These are phyloP conservation scores for Stephania cephalantha DNA, from an alignment of 164 flowering plant genomes.

Conservation along the genomic window DNA sequence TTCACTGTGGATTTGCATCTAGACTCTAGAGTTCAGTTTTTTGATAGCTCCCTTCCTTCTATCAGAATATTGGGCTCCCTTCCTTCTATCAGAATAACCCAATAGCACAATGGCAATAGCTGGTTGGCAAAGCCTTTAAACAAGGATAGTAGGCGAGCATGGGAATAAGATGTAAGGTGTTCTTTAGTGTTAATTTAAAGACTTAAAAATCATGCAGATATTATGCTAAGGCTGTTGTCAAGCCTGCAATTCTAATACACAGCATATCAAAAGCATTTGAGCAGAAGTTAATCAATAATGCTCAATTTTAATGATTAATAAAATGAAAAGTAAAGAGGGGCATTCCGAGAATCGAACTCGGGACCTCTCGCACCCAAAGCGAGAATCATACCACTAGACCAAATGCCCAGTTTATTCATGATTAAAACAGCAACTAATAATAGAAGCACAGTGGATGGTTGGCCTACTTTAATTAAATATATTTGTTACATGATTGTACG, in stretches of 20 bases:
- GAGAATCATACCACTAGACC: constrained; percentile 38
- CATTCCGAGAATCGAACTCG: constrained; percentile 83
- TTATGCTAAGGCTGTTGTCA: neutral
- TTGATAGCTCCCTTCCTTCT: too few relatives aligned
- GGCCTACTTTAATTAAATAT: too few relatives aligned
- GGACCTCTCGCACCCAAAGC: constrained; percentile 52
- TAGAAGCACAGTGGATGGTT: too few relatives aligned
- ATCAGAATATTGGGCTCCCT: too few relatives aligned
- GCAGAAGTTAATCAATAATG: neutral
- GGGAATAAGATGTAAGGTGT: neutral
- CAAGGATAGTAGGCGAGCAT: neutral
- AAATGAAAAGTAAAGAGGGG: constrained; percentile 28
- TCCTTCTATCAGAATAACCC: too few relatives aligned
- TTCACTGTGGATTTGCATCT: too few relatives aligned
- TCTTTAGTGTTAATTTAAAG: neutral
- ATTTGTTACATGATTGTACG: too few relatives aligned
- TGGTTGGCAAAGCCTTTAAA: too few relatives aligned
- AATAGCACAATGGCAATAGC: too few relatives aligned
- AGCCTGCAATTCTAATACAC: neutral
- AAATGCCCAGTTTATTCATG: constrained; percentile 17
- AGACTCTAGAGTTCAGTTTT: too few relatives aligned
- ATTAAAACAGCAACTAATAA: neutral
- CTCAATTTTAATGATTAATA: neutral
- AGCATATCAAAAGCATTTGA: neutral
- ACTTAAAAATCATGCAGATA: neutral